Conservation (phyloP, 169 alveolate genomes). For the Plasmodium chabaudi region DNA sequence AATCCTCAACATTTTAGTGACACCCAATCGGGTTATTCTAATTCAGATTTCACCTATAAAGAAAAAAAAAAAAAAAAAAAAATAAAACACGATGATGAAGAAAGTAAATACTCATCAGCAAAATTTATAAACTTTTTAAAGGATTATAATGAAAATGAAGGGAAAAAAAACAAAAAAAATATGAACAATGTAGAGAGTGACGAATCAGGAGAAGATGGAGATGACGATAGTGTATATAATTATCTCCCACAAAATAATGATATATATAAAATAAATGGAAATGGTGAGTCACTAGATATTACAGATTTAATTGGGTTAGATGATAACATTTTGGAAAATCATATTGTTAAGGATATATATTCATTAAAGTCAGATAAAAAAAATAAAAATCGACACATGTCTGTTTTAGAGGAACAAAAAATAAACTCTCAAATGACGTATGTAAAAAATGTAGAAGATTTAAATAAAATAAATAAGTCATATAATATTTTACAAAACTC, state of each 20-base stretch:
- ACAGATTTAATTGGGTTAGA: conserved; percentile 10
- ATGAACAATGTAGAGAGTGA: background rate
- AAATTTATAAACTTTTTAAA: conserved; percentile 34
- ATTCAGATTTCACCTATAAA: too few relatives aligned
- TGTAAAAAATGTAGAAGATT: conserved; percentile 13
- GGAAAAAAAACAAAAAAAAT: background rate
- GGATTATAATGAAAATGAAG: conserved; percentile 17
- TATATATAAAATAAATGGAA: conserved; percentile 33
- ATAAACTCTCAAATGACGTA: conserved; percentile 12
- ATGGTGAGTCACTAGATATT: conserved; percentile 22
- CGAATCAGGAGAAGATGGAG: background rate
- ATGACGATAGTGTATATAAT: background rate
- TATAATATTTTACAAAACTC: conserved; percentile 30
- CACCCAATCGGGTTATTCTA: too few relatives aligned
- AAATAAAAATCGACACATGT: background rate
- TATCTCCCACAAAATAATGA: conserved; percentile 30
- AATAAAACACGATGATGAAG: background rate
- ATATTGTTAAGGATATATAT: conserved; percentile 6
- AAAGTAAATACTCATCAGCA: conserved; percentile 1
- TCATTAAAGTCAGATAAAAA: conserved; percentile 1
- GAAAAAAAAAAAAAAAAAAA: too few relatives aligned
- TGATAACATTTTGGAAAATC: background rate
- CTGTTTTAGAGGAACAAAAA: conserved; percentile 53
- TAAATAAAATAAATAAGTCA: conserved; percentile 28
- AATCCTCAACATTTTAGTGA: too few relatives aligned